Conservation (phyloP, 352 stramenopile genomes). For the Pythium periplocum region DNA sequence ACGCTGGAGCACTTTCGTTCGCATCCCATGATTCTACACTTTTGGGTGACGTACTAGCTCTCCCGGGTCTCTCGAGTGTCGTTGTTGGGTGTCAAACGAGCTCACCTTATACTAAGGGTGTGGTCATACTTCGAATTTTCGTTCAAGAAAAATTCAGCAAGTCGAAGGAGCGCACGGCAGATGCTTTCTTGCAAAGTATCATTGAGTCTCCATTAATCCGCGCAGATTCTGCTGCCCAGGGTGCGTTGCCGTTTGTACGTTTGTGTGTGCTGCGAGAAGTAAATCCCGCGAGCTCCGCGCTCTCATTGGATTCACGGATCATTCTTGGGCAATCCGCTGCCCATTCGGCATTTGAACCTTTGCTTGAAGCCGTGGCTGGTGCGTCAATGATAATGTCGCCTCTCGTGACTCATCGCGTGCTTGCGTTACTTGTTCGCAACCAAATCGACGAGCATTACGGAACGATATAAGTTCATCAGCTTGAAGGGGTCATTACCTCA, state of each 20-base stretch:
- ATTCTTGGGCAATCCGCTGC: slow-evolving; percentile 3
- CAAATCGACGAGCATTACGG: too few relatives aligned
- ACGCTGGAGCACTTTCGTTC: slow-evolving; percentile 3
- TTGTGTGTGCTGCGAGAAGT: slow-evolving; percentile 13
- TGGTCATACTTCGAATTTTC: slow-evolving; percentile 12
- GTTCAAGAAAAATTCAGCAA: slow-evolving; percentile 7
- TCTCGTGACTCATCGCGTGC: slow-evolving; percentile 1
- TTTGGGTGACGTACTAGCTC: slow-evolving; percentile 2
- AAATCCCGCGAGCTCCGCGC: slow-evolving; percentile 1
- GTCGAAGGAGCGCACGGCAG: too few relatives aligned
- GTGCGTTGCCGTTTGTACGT: slow-evolving; percentile 13
- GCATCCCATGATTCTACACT: not conserved
- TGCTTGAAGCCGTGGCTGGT: slow-evolving; percentile 1
- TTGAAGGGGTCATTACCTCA: too few relatives aligned
- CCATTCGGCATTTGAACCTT: slow-evolving; percentile 6
- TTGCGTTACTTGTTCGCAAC: slow-evolving; percentile 2
- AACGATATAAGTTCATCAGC: too few relatives aligned
- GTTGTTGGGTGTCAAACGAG: slow-evolving; percentile 5
- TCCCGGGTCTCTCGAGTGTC: slow-evolving; percentile 3
- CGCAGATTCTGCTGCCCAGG: not conserved
- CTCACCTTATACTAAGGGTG: not conserved
- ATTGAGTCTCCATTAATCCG: too few relatives aligned
- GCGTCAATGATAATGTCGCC: not conserved
- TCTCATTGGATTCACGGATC: slow-evolving; percentile 1
- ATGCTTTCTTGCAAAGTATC: too few relatives aligned